Conservation (phyloP, 2,329 filamentous ascomycete species). For the Sphaerulina musiva region DNA sequence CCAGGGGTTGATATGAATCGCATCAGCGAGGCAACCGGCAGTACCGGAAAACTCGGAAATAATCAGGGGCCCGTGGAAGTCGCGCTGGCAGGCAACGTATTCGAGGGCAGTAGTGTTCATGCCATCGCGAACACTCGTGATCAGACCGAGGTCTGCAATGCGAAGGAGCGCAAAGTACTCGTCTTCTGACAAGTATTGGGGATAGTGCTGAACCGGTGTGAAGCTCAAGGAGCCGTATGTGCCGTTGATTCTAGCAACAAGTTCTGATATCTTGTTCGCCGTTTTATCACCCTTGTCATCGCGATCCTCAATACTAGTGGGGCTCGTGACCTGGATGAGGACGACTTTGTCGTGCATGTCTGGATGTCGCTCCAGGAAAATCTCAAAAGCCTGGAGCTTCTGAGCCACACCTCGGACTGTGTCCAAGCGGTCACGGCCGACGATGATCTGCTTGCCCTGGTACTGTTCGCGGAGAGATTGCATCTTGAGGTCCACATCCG, state of each 20-base stretch:
- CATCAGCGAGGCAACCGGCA: conserved; percentile 73
- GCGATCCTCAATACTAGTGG: conserved; percentile 60
- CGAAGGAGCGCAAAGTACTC: conserved; percentile 94
- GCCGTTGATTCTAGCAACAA: conserved; percentile 88
- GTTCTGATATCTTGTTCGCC: conserved; percentile 79
- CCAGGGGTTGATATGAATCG: conserved; percentile 96
- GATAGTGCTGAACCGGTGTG: conserved; percentile 88
- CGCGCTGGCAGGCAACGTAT: conserved; percentile 86
- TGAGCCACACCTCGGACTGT: conserved; percentile 90
- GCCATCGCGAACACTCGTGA: conserved; percentile 90
- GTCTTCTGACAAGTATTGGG: conserved; percentile 80
- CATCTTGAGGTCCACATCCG: conserved; percentile 65
- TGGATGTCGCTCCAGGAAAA: conserved; percentile 82
- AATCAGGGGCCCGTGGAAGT: conserved; percentile 79
- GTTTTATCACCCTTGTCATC: conserved; percentile 73
- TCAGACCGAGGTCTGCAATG: conserved; percentile 82
- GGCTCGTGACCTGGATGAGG: conserved; percentile 85
- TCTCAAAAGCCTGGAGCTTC: conserved; percentile 89
- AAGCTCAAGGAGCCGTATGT: conserved; percentile 81
- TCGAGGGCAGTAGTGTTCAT: conserved; percentile 98
- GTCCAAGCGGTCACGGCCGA: conserved; percentile 88
- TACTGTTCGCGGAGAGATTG: conserved; percentile 68
- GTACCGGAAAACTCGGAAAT: conserved; percentile 96
- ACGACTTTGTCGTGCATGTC: conserved; percentile 91
- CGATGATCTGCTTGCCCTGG: conserved; percentile 86